Evolutionary conservation across 2,329 filamentous ascomycete genomes (phyloP).

Genomic region (Neurospora sp.): DNA sequence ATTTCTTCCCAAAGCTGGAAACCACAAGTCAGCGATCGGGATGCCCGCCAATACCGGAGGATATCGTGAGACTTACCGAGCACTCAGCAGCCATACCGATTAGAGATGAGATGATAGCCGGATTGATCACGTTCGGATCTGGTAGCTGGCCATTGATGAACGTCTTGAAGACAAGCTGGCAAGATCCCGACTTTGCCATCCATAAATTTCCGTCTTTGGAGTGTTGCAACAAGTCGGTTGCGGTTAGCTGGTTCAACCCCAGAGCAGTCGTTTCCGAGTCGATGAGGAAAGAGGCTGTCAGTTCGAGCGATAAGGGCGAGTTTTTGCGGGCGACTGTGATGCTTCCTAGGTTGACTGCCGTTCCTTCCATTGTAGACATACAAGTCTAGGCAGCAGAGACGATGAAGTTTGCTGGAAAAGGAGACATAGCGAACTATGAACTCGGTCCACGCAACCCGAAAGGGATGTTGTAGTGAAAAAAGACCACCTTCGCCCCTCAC

Average conservation of each 20-base stretch:
- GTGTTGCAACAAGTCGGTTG: slow-evolving; percentile 7
- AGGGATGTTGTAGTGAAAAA: background rate
- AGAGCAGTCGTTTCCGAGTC: background rate
- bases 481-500: background rate
- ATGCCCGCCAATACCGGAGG: background rate
- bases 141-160: slow-evolving; percentile 7
- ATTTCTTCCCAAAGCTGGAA: slow-evolving; percentile 16
- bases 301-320: slow-evolving; percentile 8
- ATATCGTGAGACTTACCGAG: slow-evolving; percentile 5
- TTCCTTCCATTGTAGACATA: slow-evolving; percentile 7
- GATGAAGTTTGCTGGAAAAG: background rate
- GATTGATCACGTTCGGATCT: background rate
- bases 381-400: background rate
- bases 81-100: slow-evolving; percentile 8
- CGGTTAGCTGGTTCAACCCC: background rate
- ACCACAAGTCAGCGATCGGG: background rate
- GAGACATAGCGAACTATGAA: background rate
- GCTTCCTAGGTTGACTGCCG: slow-evolving; percentile 11
- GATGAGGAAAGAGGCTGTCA: slow-evolving; percentile 12
- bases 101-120: slow-evolving; percentile 3
- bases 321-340: slow-evolving; percentile 10
- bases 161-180: slow-evolving; percentile 12
- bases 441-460: background rate
- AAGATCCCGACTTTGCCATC: slow-evolving; percentile 17
- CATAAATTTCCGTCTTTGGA: slow-evolving; percentile 12